Evolutionary conservation across 2,329 filamentous ascomycete genomes (phyloP).

Genomic region (Microcyclospora tardicrescens): DNA sequence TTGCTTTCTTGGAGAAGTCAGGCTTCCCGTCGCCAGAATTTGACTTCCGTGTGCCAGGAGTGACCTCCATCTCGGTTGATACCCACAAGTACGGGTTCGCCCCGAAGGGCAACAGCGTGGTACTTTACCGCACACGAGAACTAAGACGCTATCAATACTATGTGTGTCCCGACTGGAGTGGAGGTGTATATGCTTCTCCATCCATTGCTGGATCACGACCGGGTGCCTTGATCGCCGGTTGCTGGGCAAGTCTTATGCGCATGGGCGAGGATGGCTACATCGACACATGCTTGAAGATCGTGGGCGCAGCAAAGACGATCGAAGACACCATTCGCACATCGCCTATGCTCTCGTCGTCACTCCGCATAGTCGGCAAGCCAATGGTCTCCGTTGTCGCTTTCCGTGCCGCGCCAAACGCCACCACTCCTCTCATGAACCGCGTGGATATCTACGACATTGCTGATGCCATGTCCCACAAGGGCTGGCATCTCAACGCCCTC

Average conservation of each 20-base stretch:
- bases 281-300: slow-evolving; percentile 73
- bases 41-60: slow-evolving; percentile 86
- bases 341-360: slow-evolving; percentile 54
- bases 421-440: slow-evolving; percentile 32
- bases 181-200: slow-evolving; percentile 89
- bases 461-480: slow-evolving; percentile 68
- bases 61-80: slow-evolving; percentile 90
- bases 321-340: slow-evolving; percentile 58
- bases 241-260: slow-evolving; percentile 85
- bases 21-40: slow-evolving; percentile 82
- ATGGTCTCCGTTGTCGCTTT: slow-evolving; percentile 88
- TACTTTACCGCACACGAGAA: slow-evolving; percentile 71
- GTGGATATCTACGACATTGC: slow-evolving; percentile 91
- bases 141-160: slow-evolving; percentile 92
- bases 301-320: slow-evolving; percentile 74
- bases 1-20: slow-evolving; percentile 84
- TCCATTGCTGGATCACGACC: slow-evolving; percentile 84
- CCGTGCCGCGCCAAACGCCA: slow-evolving; percentile 35
- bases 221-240: slow-evolving; percentile 86
- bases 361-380: slow-evolving; percentile 71
- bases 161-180: slow-evolving; percentile 85
- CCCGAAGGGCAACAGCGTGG: slow-evolving; percentile 89
- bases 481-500: slow-evolving; percentile 93
- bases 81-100: slow-evolving; percentile 99
- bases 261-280: slow-evolving; percentile 83